A percentile compares a stretch with the other conserved stretches of the same genome.
Evolutionary conservation across 805 yeast genomes (phyloP).

Genomic region (Naumovozyma castellii): DNA sequence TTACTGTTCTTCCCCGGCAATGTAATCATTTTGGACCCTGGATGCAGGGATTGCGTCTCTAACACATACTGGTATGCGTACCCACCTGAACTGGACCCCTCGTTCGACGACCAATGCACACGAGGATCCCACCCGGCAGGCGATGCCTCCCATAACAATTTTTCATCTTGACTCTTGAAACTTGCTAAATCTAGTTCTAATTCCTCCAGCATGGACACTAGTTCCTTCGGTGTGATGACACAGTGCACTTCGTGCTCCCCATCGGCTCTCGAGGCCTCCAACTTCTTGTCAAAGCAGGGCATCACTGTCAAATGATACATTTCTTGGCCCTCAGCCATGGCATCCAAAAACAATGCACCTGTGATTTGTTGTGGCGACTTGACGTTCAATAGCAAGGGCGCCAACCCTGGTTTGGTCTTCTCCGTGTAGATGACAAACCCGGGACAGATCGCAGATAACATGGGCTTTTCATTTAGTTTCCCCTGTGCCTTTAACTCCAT

Average conservation of each 20-base stretch:
- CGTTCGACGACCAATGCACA: slow-evolving; percentile 62
- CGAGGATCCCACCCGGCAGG: slow-evolving; percentile 30
- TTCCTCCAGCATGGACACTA: slow-evolving; percentile 61
- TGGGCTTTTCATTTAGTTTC: slow-evolving; percentile 32
- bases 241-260: slow-evolving; percentile 73
- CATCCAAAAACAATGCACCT: slow-evolving; percentile 60
- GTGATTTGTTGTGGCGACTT: slow-evolving; percentile 93
- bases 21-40: slow-evolving; percentile 24
- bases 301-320: slow-evolving; percentile 78
- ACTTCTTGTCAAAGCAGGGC: slow-evolving; percentile 97
- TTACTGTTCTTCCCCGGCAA: slow-evolving; percentile 69
- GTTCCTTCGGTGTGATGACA: slow-evolving; percentile 85
- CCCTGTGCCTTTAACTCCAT: slow-evolving; percentile 9
- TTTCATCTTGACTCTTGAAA: slow-evolving; percentile 3
- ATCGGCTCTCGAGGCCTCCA: slow-evolving; percentile 87
- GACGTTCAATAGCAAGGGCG: slow-evolving; percentile 60
- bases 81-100: slow-evolving; percentile 85
- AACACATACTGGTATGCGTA: slow-evolving; percentile 63
- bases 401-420: slow-evolving; percentile 81
- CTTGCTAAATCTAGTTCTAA: slow-evolving; percentile 33
- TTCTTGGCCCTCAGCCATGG: slow-evolving; percentile 27
- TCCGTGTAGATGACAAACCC: slow-evolving; percentile 96
- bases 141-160: slow-evolving; percentile 8
- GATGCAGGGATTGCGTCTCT: slow-evolving; percentile 28
- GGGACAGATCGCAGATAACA: slow-evolving; percentile 74